phyloP scores from a whole-genome alignment of 2,329 filamentous ascomycete species.

The Fusarium sp. region DNA sequence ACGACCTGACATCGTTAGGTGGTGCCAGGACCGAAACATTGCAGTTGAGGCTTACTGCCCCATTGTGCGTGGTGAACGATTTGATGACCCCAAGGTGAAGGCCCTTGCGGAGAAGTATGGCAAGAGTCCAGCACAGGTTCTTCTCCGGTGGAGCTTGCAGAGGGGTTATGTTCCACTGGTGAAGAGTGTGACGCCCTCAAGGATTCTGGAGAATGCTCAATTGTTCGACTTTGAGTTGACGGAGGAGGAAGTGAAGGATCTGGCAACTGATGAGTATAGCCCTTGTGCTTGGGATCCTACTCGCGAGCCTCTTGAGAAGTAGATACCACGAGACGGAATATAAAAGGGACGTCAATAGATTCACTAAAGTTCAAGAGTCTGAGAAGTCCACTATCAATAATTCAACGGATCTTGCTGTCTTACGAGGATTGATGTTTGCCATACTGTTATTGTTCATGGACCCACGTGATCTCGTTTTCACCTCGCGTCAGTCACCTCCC shows the following conservation, averaged over 20 bases:
- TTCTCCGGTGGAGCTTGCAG: conserved; percentile 85
- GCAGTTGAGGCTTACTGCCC: conserved; percentile 72
- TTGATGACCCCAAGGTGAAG: conserved; percentile 72
- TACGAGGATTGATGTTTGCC: neutral
- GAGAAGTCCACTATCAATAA: too few species aligned
- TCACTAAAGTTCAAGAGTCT: neutral
- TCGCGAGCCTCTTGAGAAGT: conserved; percentile 56
- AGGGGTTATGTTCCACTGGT: conserved; percentile 78
- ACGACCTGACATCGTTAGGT: conserved; percentile 80
- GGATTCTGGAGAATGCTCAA: conserved; percentile 71
- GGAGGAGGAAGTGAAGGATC: conserved; percentile 59
- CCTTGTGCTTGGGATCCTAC: conserved; percentile 68
- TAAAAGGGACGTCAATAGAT: neutral
- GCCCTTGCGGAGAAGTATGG: conserved; percentile 75
- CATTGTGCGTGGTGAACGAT: conserved; percentile 73
- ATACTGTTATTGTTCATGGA: conserved; percentile 8
- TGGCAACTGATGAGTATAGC: conserved; percentile 63
- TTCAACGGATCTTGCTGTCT: neutral
- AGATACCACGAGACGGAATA: neutral
- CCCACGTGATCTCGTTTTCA: conserved; percentile 43
- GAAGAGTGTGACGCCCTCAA: conserved; percentile 75
- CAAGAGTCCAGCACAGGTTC: conserved; percentile 78
- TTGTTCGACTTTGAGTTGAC: conserved; percentile 66
- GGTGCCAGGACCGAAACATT: conserved; percentile 73
- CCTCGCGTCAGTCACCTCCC: conserved; percentile 31